A percentile compares a stretch with the other conserved stretches of the same genome.
Conservation (phyloP, 805 yeast genomes). For the Helenozyma baotianmanensis region DNA sequence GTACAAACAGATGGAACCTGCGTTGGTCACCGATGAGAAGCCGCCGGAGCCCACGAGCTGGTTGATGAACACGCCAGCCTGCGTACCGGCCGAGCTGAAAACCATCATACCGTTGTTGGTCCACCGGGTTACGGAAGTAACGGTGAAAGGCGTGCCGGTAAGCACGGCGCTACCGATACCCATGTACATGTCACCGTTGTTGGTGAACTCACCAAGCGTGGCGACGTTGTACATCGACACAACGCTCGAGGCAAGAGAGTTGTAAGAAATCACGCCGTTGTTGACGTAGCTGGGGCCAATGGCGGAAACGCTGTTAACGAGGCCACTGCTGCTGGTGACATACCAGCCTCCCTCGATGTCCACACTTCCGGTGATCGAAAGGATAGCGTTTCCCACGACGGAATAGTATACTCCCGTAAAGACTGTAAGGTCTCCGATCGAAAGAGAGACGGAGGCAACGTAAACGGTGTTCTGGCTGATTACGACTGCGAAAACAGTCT, state of each 20-base stretch:
- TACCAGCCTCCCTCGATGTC: constrained; percentile 7
- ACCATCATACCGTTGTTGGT: constrained; percentile 6
- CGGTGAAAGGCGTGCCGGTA: constrained; percentile 9
- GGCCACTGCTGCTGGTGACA: constrained; percentile 4
- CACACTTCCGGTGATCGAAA: constrained; percentile 2
- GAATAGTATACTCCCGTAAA: constrained; percentile 6
- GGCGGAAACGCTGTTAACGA: constrained; percentile 1
- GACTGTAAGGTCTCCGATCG: constrained; percentile 3
- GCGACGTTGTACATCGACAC: constrained; percentile 17
- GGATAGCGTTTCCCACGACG: constrained; percentile 5
- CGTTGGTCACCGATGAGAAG: constrained; percentile 16
- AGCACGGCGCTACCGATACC: constrained; percentile 10
- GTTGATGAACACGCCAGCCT: neutral
- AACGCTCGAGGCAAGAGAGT: constrained; percentile 14
- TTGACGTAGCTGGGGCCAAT: constrained; percentile 4
- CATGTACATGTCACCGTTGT: constrained; percentile 22
- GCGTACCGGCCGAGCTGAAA: constrained; percentile 1
- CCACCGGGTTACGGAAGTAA: constrained; percentile 4
- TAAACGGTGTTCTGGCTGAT: constrained; percentile 2
- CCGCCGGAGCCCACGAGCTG: neutral
- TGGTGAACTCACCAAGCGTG: constrained; percentile 12
- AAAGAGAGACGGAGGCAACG: neutral
- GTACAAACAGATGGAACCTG: constrained; percentile 25
- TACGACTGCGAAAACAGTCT: constrained; percentile 1
- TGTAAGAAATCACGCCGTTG: constrained; percentile 20